These are phyloP conservation scores for Ustilago trichophora DNA, from an alignment of 1,284 basidiomycete genomes.

Conservation along the genomic window DNA sequence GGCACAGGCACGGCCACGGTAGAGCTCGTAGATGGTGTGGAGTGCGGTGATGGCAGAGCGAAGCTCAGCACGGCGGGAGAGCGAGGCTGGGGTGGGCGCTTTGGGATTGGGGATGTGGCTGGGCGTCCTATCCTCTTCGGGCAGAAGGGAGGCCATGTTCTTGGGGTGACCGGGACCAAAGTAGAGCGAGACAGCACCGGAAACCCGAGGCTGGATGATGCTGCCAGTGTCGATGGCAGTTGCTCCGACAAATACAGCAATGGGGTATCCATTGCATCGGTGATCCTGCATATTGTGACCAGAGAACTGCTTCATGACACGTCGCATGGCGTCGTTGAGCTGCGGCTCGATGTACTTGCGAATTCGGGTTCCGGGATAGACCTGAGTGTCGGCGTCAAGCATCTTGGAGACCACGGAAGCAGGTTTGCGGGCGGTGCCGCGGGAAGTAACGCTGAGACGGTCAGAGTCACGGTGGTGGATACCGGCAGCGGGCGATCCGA, in stretches of 20 bases:
- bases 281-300: constrained; percentile 50
- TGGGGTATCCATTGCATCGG: constrained; percentile 46
- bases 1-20: constrained; percentile 47
- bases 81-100: constrained; percentile 38
- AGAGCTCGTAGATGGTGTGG: constrained; percentile 45
- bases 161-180: constrained; percentile 48
- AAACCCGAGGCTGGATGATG: constrained; percentile 46
- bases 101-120: constrained; percentile 48
- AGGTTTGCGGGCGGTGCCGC: constrained; percentile 22
- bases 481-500: constrained; percentile 2
- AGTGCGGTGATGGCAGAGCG: constrained; percentile 48
- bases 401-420: constrained; percentile 25
- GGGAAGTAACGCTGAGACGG: constrained; percentile 25
- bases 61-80: constrained; percentile 53
- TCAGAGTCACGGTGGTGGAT: constrained; percentile 33
- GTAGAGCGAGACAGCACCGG: constrained; percentile 42
- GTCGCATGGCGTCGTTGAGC: constrained; percentile 45
- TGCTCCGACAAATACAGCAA: constrained; percentile 52
- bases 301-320: constrained; percentile 52
- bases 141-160: constrained; percentile 47
- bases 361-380: constrained; percentile 44
- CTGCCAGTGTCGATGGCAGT: constrained; percentile 46
- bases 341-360: constrained; percentile 48
- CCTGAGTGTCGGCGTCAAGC: constrained; percentile 42
- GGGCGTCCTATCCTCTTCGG: constrained; percentile 39